A percentile compares a stretch with the other conserved stretches of the same genome.
phyloP scores from a whole-genome alignment of 2,329 filamentous ascomycete species.

The Microthyrium microscopicum region DNA sequence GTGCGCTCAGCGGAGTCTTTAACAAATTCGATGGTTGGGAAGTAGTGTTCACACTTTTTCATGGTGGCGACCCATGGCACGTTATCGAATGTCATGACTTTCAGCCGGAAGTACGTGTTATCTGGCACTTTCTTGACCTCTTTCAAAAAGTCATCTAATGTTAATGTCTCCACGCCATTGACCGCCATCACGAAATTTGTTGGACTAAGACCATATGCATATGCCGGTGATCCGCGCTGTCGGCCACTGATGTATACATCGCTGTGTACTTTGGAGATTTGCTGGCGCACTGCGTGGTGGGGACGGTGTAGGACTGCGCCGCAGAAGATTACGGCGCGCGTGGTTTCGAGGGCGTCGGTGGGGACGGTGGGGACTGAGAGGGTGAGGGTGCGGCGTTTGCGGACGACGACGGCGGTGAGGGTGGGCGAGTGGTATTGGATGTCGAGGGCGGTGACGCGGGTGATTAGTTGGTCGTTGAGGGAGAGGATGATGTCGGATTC shows the following conservation, averaged over 20 bases:
- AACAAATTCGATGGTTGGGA: slow-evolving; percentile 48
- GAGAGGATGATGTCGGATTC: slow-evolving; percentile 90
- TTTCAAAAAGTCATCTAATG: slow-evolving; percentile 63
- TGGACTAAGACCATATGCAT: slow-evolving; percentile 80
- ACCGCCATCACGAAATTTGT: slow-evolving; percentile 97
- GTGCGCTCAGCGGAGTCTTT: slow-evolving; percentile 36
- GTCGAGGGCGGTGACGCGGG: slow-evolving; percentile 80
- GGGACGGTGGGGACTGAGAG: slow-evolving; percentile 71
- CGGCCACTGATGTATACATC: slow-evolving; percentile 91
- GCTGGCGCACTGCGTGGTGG: slow-evolving; percentile 90
- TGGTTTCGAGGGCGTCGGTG: slow-evolving; percentile 81
- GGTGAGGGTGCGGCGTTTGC: slow-evolving; percentile 62
- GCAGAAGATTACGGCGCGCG: slow-evolving; percentile 85
- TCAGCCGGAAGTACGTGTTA: slow-evolving; percentile 94
- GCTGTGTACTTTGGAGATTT: slow-evolving; percentile 90
- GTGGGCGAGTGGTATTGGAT: slow-evolving; percentile 84
- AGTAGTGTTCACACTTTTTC: slow-evolving; percentile 99
- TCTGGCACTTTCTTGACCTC: slow-evolving; percentile 81
- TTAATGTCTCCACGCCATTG: slow-evolving; percentile 71
- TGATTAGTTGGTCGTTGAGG: slow-evolving; percentile 82
- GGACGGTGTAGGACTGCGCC: slow-evolving; percentile 85
- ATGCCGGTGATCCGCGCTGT: slow-evolving; percentile 65
- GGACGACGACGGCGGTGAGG: slow-evolving; percentile 72
- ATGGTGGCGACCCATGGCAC: slow-evolving; percentile 99
- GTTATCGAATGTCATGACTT: slow-evolving; percentile 96